Evolutionary conservation across 2,329 filamentous ascomycete genomes (phyloP), one percentile per base, ranked within the genome.

Genomic region (Teratosphaeria zuluensis): DNA sequence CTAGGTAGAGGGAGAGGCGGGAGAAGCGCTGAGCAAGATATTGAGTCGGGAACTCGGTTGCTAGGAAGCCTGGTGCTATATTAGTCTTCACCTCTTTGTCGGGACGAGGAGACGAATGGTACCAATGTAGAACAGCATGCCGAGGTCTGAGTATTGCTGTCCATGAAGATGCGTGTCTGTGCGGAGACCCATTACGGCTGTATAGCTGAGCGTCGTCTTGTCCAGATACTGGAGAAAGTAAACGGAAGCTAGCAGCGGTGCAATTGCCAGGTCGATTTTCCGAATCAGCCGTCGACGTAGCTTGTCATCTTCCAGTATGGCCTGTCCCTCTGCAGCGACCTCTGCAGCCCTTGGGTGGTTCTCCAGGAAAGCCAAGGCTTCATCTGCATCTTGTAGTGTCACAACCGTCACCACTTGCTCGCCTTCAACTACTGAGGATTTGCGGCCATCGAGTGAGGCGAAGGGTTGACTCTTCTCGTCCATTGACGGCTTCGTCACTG

Each of bases 181-280:
- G 11, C 53, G 33, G 2, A 58, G n/a, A n/a, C 57, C 57, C 57
- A 58, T 58, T 21, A 58, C 33, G 21, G 30, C 35, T 16, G 57
- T 56, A 24, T 38, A 58, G 35, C 32, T 48, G 24, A 58, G 21
- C 9, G 57, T 58, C 9, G 30, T 46, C 24, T 58, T 58, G 38
- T 58, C 57, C 3, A 58, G 53, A 31, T 21, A 33, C 51, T 58
- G 57, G 14, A 58, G 53, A 30, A 58, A 58, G 53, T 58, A 58
- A 19, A 53, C 52, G 19, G 54, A n/a, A n/a, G 54, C 54, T 14
- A 55, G 54, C 31, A 55, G 24, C 19, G 54, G 54, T 14, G 54
- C 54, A 14, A 55, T 55, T 19, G 54, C 32, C 12, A 55, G 24
- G 35, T 55, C 54, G 54, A 55, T 55, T 31, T 55, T 55, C 11